phyloP scores from a whole-genome alignment of 2,329 filamentous ascomycete species.

The Epichloe gansuensis region DNA sequence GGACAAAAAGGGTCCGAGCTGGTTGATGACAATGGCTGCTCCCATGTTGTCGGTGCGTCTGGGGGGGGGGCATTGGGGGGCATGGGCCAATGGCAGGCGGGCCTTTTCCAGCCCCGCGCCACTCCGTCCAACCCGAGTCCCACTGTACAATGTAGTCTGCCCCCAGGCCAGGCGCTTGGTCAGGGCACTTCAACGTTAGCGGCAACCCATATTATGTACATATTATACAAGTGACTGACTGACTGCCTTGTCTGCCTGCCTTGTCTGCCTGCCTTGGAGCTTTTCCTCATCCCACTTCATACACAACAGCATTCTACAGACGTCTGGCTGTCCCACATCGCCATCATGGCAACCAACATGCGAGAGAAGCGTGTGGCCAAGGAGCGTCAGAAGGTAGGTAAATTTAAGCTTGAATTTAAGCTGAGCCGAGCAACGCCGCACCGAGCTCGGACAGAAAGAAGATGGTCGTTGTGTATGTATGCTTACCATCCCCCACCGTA shows the following conservation, averaged over 20 bases:
- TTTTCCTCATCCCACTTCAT: slow-evolving; percentile 1
- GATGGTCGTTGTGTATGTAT: not conserved
- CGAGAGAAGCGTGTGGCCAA: slow-evolving; percentile 17
- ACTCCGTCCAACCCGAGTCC: not conserved
- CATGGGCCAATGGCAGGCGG: not conserved
- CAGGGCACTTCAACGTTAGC: not conserved
- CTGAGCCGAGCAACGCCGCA: not conserved
- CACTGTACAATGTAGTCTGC: not conserved
- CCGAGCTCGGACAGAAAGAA: not conserved
- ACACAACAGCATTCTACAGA: not conserved
- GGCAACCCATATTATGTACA: not conserved
- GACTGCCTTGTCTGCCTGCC: too few species aligned
- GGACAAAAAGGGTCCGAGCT: too few species aligned
- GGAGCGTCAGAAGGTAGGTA: slow-evolving; percentile 17
- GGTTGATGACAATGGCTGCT: too few species aligned
- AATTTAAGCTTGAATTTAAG: not conserved
- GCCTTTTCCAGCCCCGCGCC: not conserved
- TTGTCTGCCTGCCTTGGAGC: too few species aligned
- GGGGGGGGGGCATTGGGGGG: not conserved
- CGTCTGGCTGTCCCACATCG: slow-evolving; percentile 1
- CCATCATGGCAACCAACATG: slow-evolving; percentile 14
- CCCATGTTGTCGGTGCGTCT: not conserved
- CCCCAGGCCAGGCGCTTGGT: not conserved
- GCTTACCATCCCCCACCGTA: slow-evolving; percentile 16
- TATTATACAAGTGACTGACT: too few species aligned